A percentile compares a stretch with the other conserved stretches of the same genome.
These are phyloP conservation scores for Mycotypha africana DNA, from an alignment of 371 early-diverging fungal genomes.

Conservation along the genomic window DNA sequence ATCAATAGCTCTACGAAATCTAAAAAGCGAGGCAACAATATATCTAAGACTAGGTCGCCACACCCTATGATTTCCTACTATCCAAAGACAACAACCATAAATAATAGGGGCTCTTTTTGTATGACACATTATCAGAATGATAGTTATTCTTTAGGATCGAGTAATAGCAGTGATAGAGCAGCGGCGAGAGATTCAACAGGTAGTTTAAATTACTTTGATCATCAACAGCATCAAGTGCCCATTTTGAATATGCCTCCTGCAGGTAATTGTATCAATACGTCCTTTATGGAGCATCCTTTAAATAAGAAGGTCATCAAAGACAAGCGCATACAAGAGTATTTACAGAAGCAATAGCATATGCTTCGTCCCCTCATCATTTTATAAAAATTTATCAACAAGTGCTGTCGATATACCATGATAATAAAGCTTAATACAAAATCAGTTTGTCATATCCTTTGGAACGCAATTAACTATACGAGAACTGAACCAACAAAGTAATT, in stretches of 20 bases:
- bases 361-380: neutral
- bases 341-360: slow-evolving; percentile 10
- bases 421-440: too few relatives aligned
- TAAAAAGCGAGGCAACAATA: too few relatives aligned
- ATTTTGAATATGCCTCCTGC: slow-evolving; percentile 9
- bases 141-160: neutral
- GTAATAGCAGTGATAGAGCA: too few relatives aligned
- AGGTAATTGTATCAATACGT: too few relatives aligned
- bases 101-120: slow-evolving; percentile 7
- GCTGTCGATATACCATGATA: neutral
- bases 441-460: too few relatives aligned
- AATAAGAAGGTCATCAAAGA: slow-evolving; percentile 30
- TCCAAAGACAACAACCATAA: too few relatives aligned
- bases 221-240: slow-evolving; percentile 1
- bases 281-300: slow-evolving; percentile 23
- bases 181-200: too few relatives aligned
- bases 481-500: too few relatives aligned
- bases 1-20: too few relatives aligned
- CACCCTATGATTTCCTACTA: too few relatives aligned
- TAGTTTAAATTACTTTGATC: neutral
- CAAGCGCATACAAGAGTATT: slow-evolving; percentile 30
- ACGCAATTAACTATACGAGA: too few relatives aligned
- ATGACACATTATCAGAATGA: slow-evolving; percentile 16
- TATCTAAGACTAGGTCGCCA: too few relatives aligned
- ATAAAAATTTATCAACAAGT: neutral